A percentile compares a stretch with the other conserved stretches of the same genome.
These are phyloP conservation scores for Xylaria hypoxylon DNA, from an alignment of 2,329 filamentous ascomycete species.

Conservation along the genomic window DNA sequence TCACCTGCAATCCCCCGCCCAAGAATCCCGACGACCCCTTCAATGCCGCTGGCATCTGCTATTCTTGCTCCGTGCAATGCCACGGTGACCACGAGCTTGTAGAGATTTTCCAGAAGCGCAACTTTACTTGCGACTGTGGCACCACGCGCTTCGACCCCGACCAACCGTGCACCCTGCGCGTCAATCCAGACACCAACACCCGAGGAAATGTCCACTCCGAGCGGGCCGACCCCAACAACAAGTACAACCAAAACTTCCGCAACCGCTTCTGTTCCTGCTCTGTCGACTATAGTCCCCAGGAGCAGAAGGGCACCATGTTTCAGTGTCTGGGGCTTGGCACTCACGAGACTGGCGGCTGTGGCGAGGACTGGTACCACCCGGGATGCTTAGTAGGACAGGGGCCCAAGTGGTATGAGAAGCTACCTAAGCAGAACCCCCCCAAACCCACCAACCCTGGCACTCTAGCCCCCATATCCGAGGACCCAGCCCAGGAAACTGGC, in stretches of 20 bases:
- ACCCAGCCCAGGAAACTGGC: slow-evolving; percentile 49
- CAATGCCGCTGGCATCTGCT: slow-evolving; percentile 86
- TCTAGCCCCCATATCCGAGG: slow-evolving; percentile 64
- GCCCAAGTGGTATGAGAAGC: slow-evolving; percentile 75
- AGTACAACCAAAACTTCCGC: slow-evolving; percentile 95
- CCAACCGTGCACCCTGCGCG: slow-evolving; percentile 79
- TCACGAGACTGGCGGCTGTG: slow-evolving; percentile 85
- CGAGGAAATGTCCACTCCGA: slow-evolving; percentile 84
- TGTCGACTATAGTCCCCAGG: slow-evolving; percentile 86
- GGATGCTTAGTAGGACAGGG: slow-evolving; percentile 88
- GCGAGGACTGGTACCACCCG: slow-evolving; percentile 98
- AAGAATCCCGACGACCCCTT: slow-evolving; percentile 70
- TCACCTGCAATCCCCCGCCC: slow-evolving; percentile 91
- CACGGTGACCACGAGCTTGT: slow-evolving; percentile 95
- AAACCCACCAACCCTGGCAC: slow-evolving; percentile 42
- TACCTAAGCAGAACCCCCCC: slow-evolving; percentile 51
- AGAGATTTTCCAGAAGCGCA: slow-evolving; percentile 94
- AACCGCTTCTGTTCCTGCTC: slow-evolving; percentile 93
- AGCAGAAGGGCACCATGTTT: slow-evolving; percentile 97
- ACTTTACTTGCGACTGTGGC: slow-evolving; percentile 97
- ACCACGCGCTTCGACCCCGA: slow-evolving; percentile 79
- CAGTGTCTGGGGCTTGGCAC: slow-evolving; percentile 90
- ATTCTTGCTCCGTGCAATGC: slow-evolving; percentile 95
- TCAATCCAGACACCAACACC: slow-evolving; percentile 77
- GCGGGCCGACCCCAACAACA: slow-evolving; percentile 77